phyloP scores from a whole-genome alignment of 129 eudicot species.

The Silybum marianum region DNA sequence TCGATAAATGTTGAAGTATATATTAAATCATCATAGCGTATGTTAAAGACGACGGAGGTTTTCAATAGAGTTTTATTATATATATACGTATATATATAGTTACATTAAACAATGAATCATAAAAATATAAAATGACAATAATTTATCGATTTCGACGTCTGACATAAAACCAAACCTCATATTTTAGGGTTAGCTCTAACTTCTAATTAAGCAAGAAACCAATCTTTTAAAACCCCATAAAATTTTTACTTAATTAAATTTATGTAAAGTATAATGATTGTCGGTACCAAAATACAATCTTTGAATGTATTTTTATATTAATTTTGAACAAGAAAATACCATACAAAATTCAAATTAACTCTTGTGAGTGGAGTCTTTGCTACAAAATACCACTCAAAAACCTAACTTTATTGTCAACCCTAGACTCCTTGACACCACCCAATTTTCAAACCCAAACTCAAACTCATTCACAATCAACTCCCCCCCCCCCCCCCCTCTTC shows the following conservation, averaged over 20 bases:
- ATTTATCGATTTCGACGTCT: too few relatives aligned
- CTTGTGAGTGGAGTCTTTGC: conserved; percentile 11
- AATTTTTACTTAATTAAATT: too few relatives aligned
- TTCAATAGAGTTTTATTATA: not conserved
- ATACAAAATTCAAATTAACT: not conserved
- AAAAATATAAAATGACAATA: too few relatives aligned
- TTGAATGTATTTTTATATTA: not conserved
- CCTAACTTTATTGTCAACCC: conserved; percentile 12
- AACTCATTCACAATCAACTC: not conserved
- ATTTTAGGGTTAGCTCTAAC: not conserved
- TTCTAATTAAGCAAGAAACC: not conserved
- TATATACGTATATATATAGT: too few relatives aligned
- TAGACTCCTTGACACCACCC: not conserved
- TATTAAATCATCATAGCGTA: not conserved
- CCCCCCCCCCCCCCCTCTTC: too few relatives aligned
- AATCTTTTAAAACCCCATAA: too few relatives aligned
- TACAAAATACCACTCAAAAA: conserved; percentile 2
- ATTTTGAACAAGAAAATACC: not conserved
- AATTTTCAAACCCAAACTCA: not conserved
- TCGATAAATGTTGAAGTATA: not conserved
- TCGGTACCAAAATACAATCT: not conserved
- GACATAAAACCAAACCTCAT: too few relatives aligned
- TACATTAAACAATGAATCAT: not conserved
- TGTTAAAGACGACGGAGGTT: too few relatives aligned
- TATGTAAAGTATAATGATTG: not conserved